These are phyloP conservation scores for Clavispora phyllophila DNA, from an alignment of 805 yeast species.

Conservation along the genomic window DNA sequence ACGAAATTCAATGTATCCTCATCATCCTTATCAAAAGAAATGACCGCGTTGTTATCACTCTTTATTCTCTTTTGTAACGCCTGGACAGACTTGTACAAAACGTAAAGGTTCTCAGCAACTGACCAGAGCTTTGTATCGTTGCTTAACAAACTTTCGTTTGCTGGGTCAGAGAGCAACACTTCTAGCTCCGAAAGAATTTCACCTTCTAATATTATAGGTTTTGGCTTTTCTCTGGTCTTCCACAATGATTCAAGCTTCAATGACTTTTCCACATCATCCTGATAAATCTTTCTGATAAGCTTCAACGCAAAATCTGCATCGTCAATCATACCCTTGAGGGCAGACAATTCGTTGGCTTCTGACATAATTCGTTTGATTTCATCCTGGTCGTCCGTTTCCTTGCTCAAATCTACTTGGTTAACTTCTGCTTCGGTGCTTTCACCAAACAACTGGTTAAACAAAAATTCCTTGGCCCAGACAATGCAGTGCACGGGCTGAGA, in stretches of 20 bases:
- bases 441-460: constrained; percentile 76
- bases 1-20: constrained; percentile 87
- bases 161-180: constrained; percentile 15
- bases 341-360: constrained; percentile 62
- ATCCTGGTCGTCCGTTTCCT: constrained; percentile 58
- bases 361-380: constrained; percentile 60
- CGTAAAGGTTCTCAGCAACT: constrained; percentile 55
- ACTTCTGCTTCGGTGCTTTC: constrained; percentile 30
- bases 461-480: constrained; percentile 94
- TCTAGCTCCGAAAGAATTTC: constrained; percentile 11
- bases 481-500: constrained; percentile 94
- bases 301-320: constrained; percentile 22
- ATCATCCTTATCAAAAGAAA: constrained; percentile 92
- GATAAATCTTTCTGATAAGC: constrained; percentile 58
- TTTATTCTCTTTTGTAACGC: constrained; percentile 47
- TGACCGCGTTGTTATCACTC: constrained; percentile 25
- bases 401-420: constrained; percentile 20
- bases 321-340: constrained; percentile 21
- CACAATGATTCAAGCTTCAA: constrained; percentile 68
- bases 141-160: constrained; percentile 13
- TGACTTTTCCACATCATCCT: constrained; percentile 74
- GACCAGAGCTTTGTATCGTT: constrained; percentile 54
- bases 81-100: constrained; percentile 46
- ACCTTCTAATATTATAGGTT: constrained; percentile 43
- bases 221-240: constrained; percentile 68